Percentiles rank a stretch among this genome's conserved stretches.
Evolutionary conservation across 192 early-diverging fungal species (phyloP).

Genomic region (Coemansia sp.): DNA sequence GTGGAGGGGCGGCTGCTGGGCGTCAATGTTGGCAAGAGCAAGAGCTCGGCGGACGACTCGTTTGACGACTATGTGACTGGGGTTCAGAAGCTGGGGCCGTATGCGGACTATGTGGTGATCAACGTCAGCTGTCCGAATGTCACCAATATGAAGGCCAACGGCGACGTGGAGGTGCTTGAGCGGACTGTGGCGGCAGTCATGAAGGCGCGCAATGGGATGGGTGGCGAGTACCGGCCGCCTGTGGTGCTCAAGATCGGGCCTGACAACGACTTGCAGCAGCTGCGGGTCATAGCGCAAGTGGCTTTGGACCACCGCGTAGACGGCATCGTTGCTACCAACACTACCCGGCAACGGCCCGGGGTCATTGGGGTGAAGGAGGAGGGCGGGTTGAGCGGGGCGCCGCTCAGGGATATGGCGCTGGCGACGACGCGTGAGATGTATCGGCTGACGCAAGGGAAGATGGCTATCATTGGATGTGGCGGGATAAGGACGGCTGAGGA

Average conservation of each 20-base stretch:
- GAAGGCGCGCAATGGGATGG: conserved; percentile 46
- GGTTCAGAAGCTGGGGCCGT: conserved; percentile 65
- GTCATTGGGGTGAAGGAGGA: conserved; percentile 58
- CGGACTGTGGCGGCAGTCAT: conserved; percentile 67
- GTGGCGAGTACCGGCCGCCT: conserved; percentile 59
- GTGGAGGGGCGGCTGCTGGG: conserved; percentile 64
- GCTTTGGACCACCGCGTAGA: conserved; percentile 70
- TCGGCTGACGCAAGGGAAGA: conserved; percentile 65
- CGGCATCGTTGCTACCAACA: conserved; percentile 88
- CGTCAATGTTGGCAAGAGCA: conserved; percentile 90
- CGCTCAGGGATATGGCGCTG: conserved; percentile 73
- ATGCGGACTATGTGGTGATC: conserved; percentile 86
- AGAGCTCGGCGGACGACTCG: conserved; percentile 64
- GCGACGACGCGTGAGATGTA: conserved; percentile 71
- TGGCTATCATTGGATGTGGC: conserved; percentile 88
- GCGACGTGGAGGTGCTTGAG: conserved; percentile 70
- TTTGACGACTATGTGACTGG: conserved; percentile 82
- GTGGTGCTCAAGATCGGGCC: conserved; percentile 91
- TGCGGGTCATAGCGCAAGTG: conserved; percentile 76
- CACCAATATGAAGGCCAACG: conserved; percentile 72
- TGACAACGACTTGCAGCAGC: conserved; percentile 71
- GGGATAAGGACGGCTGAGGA: conserved; percentile 76
- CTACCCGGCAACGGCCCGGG: conserved; percentile 72
- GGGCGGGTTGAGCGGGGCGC: conserved; percentile 83
- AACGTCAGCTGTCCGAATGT: conserved; percentile 91